phyloP scores from a whole-genome alignment of 83 land plant species.

The Thuja plicata region DNA sequence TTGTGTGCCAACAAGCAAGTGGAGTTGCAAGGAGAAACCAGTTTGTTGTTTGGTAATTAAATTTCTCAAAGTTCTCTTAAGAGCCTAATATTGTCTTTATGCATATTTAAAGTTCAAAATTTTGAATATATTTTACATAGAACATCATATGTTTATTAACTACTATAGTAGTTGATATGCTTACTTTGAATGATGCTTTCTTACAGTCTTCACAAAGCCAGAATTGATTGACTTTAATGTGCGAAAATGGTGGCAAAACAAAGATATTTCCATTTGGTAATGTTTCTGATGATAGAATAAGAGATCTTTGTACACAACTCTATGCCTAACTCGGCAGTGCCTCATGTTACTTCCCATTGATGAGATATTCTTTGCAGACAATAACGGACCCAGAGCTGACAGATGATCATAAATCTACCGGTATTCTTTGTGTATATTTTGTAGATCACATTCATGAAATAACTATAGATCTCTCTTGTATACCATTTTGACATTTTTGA shows the following conservation, averaged over 20 bases:
- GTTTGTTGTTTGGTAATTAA: conserved; percentile 41
- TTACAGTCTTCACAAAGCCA: conserved; percentile 36
- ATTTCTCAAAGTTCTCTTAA: background rate
- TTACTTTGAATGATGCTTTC: background rate
- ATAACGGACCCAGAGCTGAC: background rate
- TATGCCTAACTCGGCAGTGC: conserved; percentile 31
- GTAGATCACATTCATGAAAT: background rate
- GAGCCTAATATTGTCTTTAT: background rate
- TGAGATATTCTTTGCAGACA: background rate
- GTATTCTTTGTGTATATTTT: background rate
- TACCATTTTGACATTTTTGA: conserved; percentile 16
- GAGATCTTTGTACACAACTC: conserved; percentile 38
- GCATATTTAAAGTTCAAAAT: background rate
- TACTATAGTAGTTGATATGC: background rate
- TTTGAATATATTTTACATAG: background rate
- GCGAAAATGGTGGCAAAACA: conserved; percentile 34
- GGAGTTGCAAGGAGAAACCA: conserved; percentile 58
- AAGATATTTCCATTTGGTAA: conserved; percentile 19
- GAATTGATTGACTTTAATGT: conserved; percentile 37
- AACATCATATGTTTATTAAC: background rate
- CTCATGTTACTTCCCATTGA: background rate
- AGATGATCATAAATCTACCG: background rate
- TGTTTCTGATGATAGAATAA: conserved; percentile 7
- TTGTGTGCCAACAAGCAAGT: conserved; percentile 68
- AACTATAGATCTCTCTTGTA: background rate